These are phyloP conservation scores for Sporisorium graminicola DNA, from an alignment of 1,284 basidiomycete genomes.

Conservation along the genomic window DNA sequence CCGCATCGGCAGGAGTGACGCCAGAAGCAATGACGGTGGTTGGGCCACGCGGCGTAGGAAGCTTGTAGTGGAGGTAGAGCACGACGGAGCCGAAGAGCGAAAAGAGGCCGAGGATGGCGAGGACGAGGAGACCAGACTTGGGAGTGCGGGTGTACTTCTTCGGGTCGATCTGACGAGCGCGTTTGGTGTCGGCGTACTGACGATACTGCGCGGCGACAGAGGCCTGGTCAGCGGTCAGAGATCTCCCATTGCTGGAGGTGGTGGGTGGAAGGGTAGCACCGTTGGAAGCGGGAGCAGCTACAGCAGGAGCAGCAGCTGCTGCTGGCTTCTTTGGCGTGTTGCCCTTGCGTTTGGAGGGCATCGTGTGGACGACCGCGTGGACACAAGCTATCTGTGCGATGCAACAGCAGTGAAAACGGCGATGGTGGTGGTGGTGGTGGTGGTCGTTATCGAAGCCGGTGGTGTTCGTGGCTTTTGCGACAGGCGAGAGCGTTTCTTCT, in stretches of 20 bases:
- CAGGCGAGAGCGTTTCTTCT: slow-evolving; percentile 3
- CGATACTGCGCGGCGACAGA: slow-evolving; percentile 23
- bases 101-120: slow-evolving; percentile 32
- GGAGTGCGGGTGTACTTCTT: slow-evolving; percentile 42
- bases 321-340: slow-evolving; percentile 45
- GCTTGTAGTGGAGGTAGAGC: slow-evolving; percentile 62
- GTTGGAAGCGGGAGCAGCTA: slow-evolving; percentile 15
- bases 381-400: neutral
- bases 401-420: slow-evolving; percentile 8
- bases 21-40: slow-evolving; percentile 40
- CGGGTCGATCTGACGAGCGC: slow-evolving; percentile 38
- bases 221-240: slow-evolving; percentile 13
- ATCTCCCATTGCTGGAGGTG: slow-evolving; percentile 17
- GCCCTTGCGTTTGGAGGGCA: slow-evolving; percentile 40
- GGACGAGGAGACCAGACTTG: slow-evolving; percentile 45
- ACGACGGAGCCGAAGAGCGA: slow-evolving; percentile 47
- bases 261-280: slow-evolving; percentile 10
- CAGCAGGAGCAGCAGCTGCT: slow-evolving; percentile 8
- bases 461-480: no score
- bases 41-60: slow-evolving; percentile 57
- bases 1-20: slow-evolving; percentile 39
- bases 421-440: neutral
- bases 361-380: neutral
- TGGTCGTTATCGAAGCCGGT: slow-evolving; percentile 7
- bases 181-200: slow-evolving; percentile 24